phyloP scores from a whole-genome alignment of 805 yeast species.

The Wickerhamiella occidentalis region DNA sequence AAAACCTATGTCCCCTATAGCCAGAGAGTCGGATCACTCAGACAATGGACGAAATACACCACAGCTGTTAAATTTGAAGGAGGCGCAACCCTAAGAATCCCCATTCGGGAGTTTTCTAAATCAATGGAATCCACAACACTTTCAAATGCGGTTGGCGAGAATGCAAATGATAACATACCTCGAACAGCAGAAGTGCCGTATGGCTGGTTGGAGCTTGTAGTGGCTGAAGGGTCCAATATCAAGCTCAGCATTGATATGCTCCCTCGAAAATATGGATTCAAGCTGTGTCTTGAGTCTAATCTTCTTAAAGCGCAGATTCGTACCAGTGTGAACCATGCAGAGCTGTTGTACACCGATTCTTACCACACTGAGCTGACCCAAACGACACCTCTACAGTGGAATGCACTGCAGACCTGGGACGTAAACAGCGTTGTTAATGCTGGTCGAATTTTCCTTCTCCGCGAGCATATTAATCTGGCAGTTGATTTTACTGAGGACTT shows the following conservation, averaged over 20 bases:
- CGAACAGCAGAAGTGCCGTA: conserved; percentile 44
- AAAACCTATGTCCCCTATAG: conserved; percentile 40
- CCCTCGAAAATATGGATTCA: conserved; percentile 42
- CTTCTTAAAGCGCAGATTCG: conserved; percentile 51
- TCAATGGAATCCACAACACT: conserved; percentile 29
- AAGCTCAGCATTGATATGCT: conserved; percentile 38
- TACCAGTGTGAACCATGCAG: conserved; percentile 81
- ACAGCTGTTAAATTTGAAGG: conserved; percentile 48
- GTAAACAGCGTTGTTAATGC: conserved; percentile 42
- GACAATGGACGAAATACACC: conserved; percentile 48
- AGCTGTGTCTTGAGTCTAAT: conserved; percentile 35
- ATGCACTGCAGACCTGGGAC: conserved; percentile 60
- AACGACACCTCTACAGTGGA: conserved; percentile 73
- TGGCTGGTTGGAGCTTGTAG: conserved; percentile 81
- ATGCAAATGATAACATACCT: conserved; percentile 24
- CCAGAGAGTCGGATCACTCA: conserved; percentile 38
- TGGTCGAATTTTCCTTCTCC: conserved; percentile 49
- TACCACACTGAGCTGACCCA: conserved; percentile 46
- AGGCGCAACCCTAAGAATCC: conserved; percentile 58
- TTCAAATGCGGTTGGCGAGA: conserved; percentile 14
- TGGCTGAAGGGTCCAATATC: conserved; percentile 42
- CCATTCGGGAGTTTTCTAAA: conserved; percentile 74
- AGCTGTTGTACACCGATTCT: conserved; percentile 49
- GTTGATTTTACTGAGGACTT: conserved; percentile 70
- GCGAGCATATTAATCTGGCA: conserved; percentile 70